A percentile compares a stretch with the other conserved stretches of the same genome.
Evolutionary conservation across 2,329 filamentous ascomycete genomes (phyloP).

Genomic region (Helicocarpus griseus): DNA sequence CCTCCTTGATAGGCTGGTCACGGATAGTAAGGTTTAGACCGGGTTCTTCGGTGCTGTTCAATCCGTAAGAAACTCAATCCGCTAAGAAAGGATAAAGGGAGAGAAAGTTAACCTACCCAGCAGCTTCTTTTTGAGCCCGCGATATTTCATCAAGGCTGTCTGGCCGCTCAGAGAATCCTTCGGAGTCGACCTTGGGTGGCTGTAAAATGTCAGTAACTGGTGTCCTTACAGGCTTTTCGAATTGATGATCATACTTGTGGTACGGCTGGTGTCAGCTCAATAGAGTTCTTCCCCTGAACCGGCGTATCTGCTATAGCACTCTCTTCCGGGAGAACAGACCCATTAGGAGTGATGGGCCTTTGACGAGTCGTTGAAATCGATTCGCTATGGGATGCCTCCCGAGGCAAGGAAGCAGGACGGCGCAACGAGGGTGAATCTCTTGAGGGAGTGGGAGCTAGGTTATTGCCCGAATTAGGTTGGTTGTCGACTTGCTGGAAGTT

Average conservation of each 20-base stretch:
- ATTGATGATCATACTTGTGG: background rate
- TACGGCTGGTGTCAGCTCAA: background rate
- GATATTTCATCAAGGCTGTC: constrained; percentile 36
- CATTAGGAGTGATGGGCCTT: constrained; percentile 1
- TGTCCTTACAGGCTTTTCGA: background rate
- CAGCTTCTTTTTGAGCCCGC: constrained; percentile 35
- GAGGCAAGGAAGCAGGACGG: constrained; percentile 7
- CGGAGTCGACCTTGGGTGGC: constrained; percentile 27
- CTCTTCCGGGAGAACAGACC: background rate
- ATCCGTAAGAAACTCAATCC: constrained; percentile 11
- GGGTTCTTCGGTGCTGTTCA: constrained; percentile 30
- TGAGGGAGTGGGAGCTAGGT: constrained; percentile 16
- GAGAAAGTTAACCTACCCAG: constrained; percentile 21
- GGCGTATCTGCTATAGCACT: background rate
- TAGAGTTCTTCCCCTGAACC: background rate
- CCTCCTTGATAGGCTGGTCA: constrained; percentile 41
- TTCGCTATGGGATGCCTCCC: background rate
- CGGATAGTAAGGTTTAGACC: constrained; percentile 39
- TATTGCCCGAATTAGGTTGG: constrained; percentile 16
- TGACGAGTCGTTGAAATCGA: background rate
- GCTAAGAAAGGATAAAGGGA: background rate
- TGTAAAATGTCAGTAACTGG: background rate
- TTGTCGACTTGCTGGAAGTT: constrained; percentile 20
- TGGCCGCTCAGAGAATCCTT: constrained; percentile 32
- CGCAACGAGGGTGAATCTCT: constrained; percentile 8